Base-by-base conservation (phyloP, 2,329 filamentous ascomycete species). In the Beauveria scarabaeidicola region DNA sequence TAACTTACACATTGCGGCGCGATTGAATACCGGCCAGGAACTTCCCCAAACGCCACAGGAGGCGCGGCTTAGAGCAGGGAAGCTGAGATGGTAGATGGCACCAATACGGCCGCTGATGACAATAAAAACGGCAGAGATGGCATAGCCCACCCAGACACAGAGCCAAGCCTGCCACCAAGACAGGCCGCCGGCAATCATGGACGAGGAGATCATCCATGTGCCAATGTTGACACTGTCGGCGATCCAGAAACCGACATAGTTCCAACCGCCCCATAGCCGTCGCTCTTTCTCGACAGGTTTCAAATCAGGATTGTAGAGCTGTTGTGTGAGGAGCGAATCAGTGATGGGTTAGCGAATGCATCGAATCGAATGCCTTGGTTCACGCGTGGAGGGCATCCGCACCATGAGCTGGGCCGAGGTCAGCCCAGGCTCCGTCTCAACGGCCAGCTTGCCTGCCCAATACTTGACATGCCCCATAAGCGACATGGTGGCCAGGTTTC, bases 131-230 rank as follows among this genome's bases (percentile, higher is more conserved):
- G 80, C 90, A 0, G 91, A 84, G 64, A 96, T 86, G 43, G 84
- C 78, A 69, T 96, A 96, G 58, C 92, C 91, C 29, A 92, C 75
- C 87, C 91, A 93, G 47, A 96, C 89, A 68, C 89, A 91, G n/a
- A 91, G 75, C 87, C 88, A 91, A 15, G 89, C 87, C 74, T 96
- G 90, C 91, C 91, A 96, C 91, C 91, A 96, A 8, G 89, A 90
- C 23, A 95, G 78, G 13, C 90, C 90, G 52, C 76, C 78, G 1
- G 87, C 82, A 38, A 95, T 90, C 83, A 91, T 91, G 41, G 88
- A 86, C 1, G 88, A 90, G 0, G 89, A 88, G 63, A 95, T 94
- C 90, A 95, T 96, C 91, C 90, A 95, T 1, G 90, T 94, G 73
- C 93, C 94, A 70, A 94, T 90, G 72, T 93, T 93, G 76, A 92